Evolutionary conservation across 805 yeast genomes (phyloP).

Genomic region (Jamesozyma lodderae): DNA sequence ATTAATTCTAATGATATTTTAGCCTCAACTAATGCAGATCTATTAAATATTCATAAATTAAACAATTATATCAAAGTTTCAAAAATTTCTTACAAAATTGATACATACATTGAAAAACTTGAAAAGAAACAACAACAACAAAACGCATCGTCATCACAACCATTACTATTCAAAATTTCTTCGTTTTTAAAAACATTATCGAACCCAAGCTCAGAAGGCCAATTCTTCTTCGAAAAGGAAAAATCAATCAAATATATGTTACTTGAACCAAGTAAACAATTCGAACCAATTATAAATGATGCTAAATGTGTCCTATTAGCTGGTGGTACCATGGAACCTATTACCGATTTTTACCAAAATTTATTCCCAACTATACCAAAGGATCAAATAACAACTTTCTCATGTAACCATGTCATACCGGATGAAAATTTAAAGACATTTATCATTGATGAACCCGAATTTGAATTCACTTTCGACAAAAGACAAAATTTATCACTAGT

Average conservation of each 20-base stretch:
- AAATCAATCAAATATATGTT: conserved; percentile 53
- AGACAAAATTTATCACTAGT: conserved; percentile 43
- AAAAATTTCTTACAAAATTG: conserved; percentile 78
- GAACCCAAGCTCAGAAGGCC: conserved; percentile 75
- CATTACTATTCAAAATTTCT: conserved; percentile 56
- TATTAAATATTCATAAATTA: conserved; percentile 59
- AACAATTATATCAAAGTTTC: conserved; percentile 55
- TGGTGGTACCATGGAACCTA: conserved; percentile 95
- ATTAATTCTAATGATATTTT: conserved; percentile 46
- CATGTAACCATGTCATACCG: conserved; percentile 83
- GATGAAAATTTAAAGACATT: conserved; percentile 53
- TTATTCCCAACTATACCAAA: conserved; percentile 51
- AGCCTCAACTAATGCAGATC: conserved; percentile 51
- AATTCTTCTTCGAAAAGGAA: conserved; percentile 47
- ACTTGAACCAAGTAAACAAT: conserved; percentile 68
- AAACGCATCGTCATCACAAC: conserved; percentile 24
- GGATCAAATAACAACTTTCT: conserved; percentile 40
- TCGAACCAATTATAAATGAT: conserved; percentile 54
- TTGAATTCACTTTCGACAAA: conserved; percentile 63
- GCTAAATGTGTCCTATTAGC: conserved; percentile 69
- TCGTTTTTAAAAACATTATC: conserved; percentile 55
- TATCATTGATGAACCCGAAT: conserved; percentile 35
- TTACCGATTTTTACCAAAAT: conserved; percentile 56
- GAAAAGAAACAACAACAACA: neutral
- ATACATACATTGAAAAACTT: conserved; percentile 42